Base-by-base conservation (phyloP, 257 asterid genomes). In the Rubia yunnanensis region DNA sequence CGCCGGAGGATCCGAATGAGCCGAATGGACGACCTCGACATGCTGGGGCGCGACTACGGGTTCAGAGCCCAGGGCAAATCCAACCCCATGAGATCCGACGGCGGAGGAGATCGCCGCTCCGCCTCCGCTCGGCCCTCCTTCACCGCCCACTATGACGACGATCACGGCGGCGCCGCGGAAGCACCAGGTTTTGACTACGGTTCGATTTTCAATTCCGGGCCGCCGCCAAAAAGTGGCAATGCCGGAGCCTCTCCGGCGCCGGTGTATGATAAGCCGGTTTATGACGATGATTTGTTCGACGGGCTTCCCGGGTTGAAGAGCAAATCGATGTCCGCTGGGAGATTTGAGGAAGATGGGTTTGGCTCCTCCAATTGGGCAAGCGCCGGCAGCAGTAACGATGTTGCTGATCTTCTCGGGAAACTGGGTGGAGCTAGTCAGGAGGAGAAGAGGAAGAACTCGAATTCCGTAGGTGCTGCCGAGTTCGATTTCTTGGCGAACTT, bases 231-330 rank as follows among this genome's bases (percentile, higher is more conserved):
- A 1, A 15, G 66, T 59, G 79, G 28, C 70, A 67, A 64, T 67
- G 69, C 55, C 63, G 77, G 67, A 13, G 38, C 78, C 14, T 75
- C 95, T 1, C 67, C 95, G 24, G 50, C 67, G 57, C 99, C 96
- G 10, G 98, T 88, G 76, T 94, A 88, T 62, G 99, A 94, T 78
- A 90, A 86, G 77, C 99, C 99, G 30, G 87, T 90, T 49, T 94
- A 94, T 22, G 98, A 94, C 15, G 99, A 94, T 35, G 99, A 94
- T 79, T 85, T 94, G 53, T 94, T 94, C 59, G 89, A 85, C 63
- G 98, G 98, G 44, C 75, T 94, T 80, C 95, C 98, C 2, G 98
- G 98, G 72, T 7, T 94, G 81, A 94, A 86, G 77, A 85, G 77
- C 80, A 94, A 88, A 76, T 66, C 94, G 13, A 27, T 79, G 24